Percentiles rank a stretch among this genome's conserved stretches.
Evolutionary conservation across 2,329 filamentous ascomycete species (phyloP).

Genomic region (Didymella segeticola): DNA sequence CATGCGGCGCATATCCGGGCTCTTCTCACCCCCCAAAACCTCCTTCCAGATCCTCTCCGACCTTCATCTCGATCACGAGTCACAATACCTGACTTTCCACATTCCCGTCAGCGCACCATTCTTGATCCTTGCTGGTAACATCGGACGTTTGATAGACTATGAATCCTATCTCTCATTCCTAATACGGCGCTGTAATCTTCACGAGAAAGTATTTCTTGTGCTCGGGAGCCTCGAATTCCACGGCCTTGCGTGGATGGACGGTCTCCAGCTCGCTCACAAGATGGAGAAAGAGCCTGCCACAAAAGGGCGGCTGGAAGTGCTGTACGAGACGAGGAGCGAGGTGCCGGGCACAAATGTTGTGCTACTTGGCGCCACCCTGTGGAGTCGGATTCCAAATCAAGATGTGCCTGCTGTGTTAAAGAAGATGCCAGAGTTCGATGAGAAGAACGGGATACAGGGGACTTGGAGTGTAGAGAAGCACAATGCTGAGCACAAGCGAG

Average conservation of each 20-base stretch:
- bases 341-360: conserved; percentile 53
- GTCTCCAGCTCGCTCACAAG: conserved; percentile 33
- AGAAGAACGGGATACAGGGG: conserved; percentile 50
- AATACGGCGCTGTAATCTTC: conserved; percentile 36
- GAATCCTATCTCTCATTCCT: conserved; percentile 42
- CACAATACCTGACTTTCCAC: conserved; percentile 42
- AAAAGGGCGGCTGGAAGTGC: conserved; percentile 51
- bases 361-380: conserved; percentile 65
- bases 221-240: conserved; percentile 40
- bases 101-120: conserved; percentile 37
- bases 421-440: conserved; percentile 62
- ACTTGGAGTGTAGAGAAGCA: conserved; percentile 60
- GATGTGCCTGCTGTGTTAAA: conserved; percentile 50
- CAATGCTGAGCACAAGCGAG: conserved; percentile 56
- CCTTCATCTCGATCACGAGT: conserved; percentile 38
- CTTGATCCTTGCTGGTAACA: conserved; percentile 41
- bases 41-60: conserved; percentile 44
- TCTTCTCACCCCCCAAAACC: conserved; percentile 33
- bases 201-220: conserved; percentile 39
- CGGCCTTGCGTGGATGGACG: conserved; percentile 32
- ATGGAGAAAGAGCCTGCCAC: conserved; percentile 37
- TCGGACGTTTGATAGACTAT: conserved; percentile 42
- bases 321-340: conserved; percentile 55
- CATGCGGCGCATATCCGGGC: conserved; percentile 33
- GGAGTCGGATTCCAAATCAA: conserved; percentile 58